Base-by-base conservation (phyloP, 805 yeast genomes). In the Kluyveromyces siamensis region DNA sequence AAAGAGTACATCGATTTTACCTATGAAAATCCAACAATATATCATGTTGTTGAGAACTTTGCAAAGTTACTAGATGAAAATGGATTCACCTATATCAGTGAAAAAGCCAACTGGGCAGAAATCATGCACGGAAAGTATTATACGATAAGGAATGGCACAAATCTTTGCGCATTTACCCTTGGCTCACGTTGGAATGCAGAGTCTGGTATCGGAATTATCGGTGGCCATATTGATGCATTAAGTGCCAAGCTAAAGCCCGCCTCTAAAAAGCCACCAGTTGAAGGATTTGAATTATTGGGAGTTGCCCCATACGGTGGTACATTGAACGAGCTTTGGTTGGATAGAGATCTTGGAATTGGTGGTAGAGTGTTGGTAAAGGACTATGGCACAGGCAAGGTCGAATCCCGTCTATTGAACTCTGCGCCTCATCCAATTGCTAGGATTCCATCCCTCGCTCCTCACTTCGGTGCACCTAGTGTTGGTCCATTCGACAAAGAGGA, bases 291-390 rank as follows among this genome's bases (percentile, higher is more conserved):
- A 54, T 67, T 83, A 44, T 70, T 87, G 30, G 96, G 95, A 6
- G 87, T 85, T 38, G 91, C 95, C 0, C 88, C 91, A 1, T 87
- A 87, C 63, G 80, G 87, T 18, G 93, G 93, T 35, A 82, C 86
- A 2, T 65, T 84, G 54, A 70, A 72, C 30, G 72, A 73, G 19
- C 66, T 78, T 40, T 84, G 95, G 89, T 80, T 86, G 75, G 96
- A 87, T 65, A 77, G 96, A 63, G 96, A 87, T 63, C 74, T 87
- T 51, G 93, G 95, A 42, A 65, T 87, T 52, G 95, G 89, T 45
- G 96, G 96, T 42, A 73, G 87, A 50, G 75, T 87, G 21, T 69
- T 85, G 46, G 77, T 79, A 47, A 75, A 72, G 55, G 65, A 64
- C 37, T 65, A 62, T 19, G 67, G 63, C 27, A 49, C 55, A 5